These are phyloP conservation scores for Sistotremastrum suecicum DNA, from an alignment of 768 basidiomycete species.

Conservation along the genomic window DNA sequence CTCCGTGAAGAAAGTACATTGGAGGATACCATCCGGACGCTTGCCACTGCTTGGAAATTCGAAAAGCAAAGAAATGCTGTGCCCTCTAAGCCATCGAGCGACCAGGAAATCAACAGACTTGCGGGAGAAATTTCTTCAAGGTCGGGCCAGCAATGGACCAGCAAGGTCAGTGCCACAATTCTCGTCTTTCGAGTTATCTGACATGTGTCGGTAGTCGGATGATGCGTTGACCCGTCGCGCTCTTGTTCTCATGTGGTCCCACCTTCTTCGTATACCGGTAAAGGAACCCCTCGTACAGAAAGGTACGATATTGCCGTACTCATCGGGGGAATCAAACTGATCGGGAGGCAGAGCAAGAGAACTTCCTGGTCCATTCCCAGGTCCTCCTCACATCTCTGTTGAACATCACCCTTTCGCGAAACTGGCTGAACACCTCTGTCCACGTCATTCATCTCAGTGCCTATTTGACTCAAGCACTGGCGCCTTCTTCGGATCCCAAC, in stretches of 20 bases:
- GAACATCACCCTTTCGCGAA: constrained; percentile 70
- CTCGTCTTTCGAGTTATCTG: too few relatives aligned
- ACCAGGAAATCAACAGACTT: neutral
- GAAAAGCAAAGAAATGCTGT: constrained; percentile 11
- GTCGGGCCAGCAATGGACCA: constrained; percentile 19
- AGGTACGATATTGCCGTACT: constrained; percentile 32
- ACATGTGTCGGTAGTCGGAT: constrained; percentile 19
- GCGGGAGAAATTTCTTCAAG: constrained; percentile 11
- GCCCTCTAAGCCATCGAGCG: neutral
- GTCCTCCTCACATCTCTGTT: constrained; percentile 66
- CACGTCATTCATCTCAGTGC: constrained; percentile 72
- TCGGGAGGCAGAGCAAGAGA: constrained; percentile 46
- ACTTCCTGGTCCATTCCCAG: constrained; percentile 59
- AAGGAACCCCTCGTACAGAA: constrained; percentile 37
- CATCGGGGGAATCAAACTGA: constrained; percentile 2
- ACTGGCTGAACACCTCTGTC: constrained; percentile 76
- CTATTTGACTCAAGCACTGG: constrained; percentile 70
- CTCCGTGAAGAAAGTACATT: constrained; percentile 70
- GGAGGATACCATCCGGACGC: constrained; percentile 53
- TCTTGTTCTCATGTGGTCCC: constrained; percentile 68
- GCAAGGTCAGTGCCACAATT: constrained; percentile 11
- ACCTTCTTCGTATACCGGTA: constrained; percentile 57
- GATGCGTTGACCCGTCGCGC: constrained; percentile 27
- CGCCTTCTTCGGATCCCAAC: constrained; percentile 25
- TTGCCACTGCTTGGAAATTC: constrained; percentile 51